Conservation (phyloP, 495 filamentous ascomycete species). For the Cairneyella variabilis region DNA sequence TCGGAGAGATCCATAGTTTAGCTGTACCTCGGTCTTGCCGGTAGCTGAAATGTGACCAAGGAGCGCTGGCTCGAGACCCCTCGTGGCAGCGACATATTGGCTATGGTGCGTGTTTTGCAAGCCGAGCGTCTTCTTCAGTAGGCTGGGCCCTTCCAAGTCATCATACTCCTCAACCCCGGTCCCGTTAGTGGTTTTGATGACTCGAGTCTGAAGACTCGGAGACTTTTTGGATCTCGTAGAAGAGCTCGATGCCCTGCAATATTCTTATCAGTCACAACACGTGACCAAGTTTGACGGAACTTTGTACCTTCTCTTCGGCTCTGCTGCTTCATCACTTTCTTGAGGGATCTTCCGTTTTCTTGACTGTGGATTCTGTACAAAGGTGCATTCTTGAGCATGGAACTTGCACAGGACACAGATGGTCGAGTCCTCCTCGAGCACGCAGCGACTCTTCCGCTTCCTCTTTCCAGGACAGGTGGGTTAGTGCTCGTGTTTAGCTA, state of each 20-base stretch:
- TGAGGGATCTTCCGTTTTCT: conserved; percentile 69
- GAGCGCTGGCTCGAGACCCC: conserved; percentile 66
- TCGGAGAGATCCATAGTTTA: conserved; percentile 62
- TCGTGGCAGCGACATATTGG: conserved; percentile 64
- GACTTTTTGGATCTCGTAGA: conserved; percentile 11
- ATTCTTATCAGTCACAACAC: conserved; percentile 19
- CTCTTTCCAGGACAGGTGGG: conserved; percentile 30
- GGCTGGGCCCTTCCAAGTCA: conserved; percentile 53
- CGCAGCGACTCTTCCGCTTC: conserved; percentile 81
- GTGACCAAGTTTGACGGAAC: conserved; percentile 21
- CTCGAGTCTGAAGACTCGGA: conserved; percentile 10
- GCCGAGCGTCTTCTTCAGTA: conserved; percentile 59
- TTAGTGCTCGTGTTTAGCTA: no score
- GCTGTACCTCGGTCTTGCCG: conserved; percentile 60
- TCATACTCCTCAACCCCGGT: conserved; percentile 56
- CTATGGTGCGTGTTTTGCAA: conserved; percentile 58
- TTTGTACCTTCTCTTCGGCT: conserved; percentile 53
- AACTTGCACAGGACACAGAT: conserved; percentile 61
- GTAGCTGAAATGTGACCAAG: conserved; percentile 65
- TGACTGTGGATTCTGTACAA: conserved; percentile 58
- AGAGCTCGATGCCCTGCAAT: conserved; percentile 16
- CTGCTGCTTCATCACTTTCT: conserved; percentile 48
- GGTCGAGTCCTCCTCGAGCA: conserved; percentile 68
- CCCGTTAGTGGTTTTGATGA: conserved; percentile 44
- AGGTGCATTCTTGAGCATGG: conserved; percentile 57